phyloP scores from a whole-genome alignment of 257 asterid species.

The Craterostigma plantagineum region DNA sequence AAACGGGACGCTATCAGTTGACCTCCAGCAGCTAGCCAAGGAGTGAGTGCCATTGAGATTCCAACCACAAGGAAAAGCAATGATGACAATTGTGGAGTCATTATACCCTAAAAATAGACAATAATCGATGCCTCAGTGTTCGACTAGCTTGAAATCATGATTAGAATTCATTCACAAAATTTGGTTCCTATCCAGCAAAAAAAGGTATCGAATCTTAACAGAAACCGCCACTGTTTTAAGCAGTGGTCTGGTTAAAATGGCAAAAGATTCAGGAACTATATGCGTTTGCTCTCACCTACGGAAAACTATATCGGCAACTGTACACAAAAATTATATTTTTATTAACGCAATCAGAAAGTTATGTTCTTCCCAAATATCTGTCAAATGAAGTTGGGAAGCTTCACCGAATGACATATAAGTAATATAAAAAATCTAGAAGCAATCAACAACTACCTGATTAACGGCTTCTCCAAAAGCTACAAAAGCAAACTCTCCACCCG shows the following conservation, averaged over 20 bases:
- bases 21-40: slow-evolving; percentile 99
- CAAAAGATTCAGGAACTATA: too few relatives aligned
- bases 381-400: too few relatives aligned
- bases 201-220: too few relatives aligned
- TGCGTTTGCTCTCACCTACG: too few relatives aligned
- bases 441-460: slow-evolving; percentile 52
- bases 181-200: too few relatives aligned
- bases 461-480: slow-evolving; percentile 99
- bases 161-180: too few relatives aligned
- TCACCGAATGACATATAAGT: neutral
- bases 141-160: too few relatives aligned
- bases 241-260: neutral
- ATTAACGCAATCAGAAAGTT: too few relatives aligned
- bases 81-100: slow-evolving; percentile 82
- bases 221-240: too few relatives aligned
- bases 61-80: slow-evolving; percentile 96
- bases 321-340: too few relatives aligned
- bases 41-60: slow-evolving; percentile 94
- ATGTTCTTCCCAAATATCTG: too few relatives aligned
- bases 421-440: slow-evolving; percentile 4
- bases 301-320: too few relatives aligned
- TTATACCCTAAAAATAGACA: slow-evolving; percentile 62
- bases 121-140: neutral
- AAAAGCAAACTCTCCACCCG: slow-evolving; percentile 98
- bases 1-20: slow-evolving; percentile 93